Conservation (phyloP, 1,139 yeast species). For the Debaryomycetaceae sp. region DNA sequence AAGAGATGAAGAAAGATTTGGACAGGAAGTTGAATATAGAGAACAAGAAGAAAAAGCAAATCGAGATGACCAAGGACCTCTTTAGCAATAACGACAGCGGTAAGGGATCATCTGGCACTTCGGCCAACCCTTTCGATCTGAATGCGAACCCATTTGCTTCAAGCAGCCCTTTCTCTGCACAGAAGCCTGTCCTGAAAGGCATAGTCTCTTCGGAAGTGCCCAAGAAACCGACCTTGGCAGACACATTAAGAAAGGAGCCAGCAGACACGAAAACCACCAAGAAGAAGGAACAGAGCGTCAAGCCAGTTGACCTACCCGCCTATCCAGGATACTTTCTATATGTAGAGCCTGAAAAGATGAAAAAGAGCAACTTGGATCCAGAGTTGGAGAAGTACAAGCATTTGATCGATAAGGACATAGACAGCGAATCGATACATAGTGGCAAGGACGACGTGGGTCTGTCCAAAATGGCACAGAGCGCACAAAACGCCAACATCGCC, state of each 20-base stretch:
- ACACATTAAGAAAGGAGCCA: constrained; percentile 24
- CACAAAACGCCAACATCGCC: constrained; percentile 42
- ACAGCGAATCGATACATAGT: constrained; percentile 2
- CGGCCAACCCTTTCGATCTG: constrained; percentile 28
- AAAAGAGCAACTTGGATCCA: constrained; percentile 30
- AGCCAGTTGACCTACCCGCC: constrained; percentile 31
- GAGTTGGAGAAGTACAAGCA: constrained; percentile 46
- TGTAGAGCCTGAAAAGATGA: constrained; percentile 63
- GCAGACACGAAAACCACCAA: constrained; percentile 8
- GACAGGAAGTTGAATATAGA: constrained; percentile 42
- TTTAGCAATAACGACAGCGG: constrained; percentile 13
- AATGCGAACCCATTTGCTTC: constrained; percentile 20
- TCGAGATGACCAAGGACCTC: constrained; percentile 44
- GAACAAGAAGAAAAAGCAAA: constrained; percentile 37
- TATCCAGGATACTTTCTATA: constrained; percentile 66
- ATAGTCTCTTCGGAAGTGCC: constrained; percentile 2
- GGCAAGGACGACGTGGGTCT: constrained; percentile 16
- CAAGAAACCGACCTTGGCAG: constrained; percentile 4
- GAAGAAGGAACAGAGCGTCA: constrained; percentile 9
- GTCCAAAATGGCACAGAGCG: constrained; percentile 21
- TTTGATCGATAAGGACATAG: constrained; percentile 37
- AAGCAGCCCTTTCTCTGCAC: constrained; percentile 37
- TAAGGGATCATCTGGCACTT: constrained; percentile 14
- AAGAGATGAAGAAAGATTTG: constrained; percentile 29
- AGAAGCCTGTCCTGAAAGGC: constrained; percentile 1